Percentiles rank a stretch among this genome's conserved stretches.
These are phyloP conservation scores for Chytriomyces sp. DNA, from an alignment of 192 early-diverging fungal species.

Conservation along the genomic window DNA sequence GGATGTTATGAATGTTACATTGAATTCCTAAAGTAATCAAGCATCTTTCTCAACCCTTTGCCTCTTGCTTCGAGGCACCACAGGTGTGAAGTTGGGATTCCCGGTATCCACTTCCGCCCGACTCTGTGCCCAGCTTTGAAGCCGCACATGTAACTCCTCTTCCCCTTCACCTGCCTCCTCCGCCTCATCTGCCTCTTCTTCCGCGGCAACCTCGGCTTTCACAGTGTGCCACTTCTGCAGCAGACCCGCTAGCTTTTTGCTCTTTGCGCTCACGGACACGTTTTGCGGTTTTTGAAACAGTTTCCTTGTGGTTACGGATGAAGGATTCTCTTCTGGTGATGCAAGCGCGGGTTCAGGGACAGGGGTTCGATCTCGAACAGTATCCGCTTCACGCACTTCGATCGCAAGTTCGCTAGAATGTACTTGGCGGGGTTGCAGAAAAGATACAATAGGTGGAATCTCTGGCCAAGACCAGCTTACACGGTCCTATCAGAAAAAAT, in stretches of 20 bases:
- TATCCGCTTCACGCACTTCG: no score
- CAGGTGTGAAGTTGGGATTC: conserved; percentile 24
- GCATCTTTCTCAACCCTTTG: background rate
- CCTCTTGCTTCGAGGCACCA: conserved; percentile 2
- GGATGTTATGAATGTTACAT: no score
- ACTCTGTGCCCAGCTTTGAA: conserved; percentile 12
- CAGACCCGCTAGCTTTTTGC: conserved; percentile 1
- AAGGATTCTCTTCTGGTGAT: background rate
- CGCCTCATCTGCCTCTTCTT: background rate
- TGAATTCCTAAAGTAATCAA: background rate
- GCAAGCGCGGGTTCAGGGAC: background rate
- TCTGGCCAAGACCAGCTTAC: conserved; percentile 32
- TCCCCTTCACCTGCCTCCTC: background rate
- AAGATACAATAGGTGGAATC: conserved; percentile 12
- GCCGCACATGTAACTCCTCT: background rate
- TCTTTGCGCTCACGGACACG: conserved; percentile 26
- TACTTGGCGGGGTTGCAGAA: no score
- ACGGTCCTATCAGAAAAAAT: background rate
- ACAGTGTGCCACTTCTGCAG: conserved; percentile 25
- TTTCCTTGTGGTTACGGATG: background rate
- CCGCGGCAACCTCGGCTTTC: conserved; percentile 11
- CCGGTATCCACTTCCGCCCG: background rate
- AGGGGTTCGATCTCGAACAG: background rate
- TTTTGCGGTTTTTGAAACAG: conserved; percentile 11
- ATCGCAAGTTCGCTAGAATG: no score